Evolutionary conservation across 2,329 filamentous ascomycete genomes (phyloP), one percentile per base, ranked within the genome.

Genomic region (Pezicula carpinea): DNA sequence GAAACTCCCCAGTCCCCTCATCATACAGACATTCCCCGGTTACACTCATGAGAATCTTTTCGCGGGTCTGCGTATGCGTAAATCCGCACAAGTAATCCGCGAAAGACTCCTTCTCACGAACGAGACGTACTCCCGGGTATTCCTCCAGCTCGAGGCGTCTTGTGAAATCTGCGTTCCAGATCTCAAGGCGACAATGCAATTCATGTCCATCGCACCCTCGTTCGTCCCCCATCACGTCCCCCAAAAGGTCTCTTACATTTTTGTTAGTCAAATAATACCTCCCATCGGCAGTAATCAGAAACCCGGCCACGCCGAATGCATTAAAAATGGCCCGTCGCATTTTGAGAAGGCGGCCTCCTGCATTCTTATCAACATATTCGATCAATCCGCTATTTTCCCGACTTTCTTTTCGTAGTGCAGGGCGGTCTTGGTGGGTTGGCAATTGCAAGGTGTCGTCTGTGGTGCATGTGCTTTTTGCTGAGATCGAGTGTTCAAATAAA

Each of bases 11-110:
- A n/a, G 54, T 55, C 13, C 48, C 39, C 17, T 55, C 54, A 39
- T 59, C 57, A 41, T 57, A 59, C 3, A 59, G 44, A 36, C 54
- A 58, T 34, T 58, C 53, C 7, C 54, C 56, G 44, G 40, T 51
- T 10, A 57, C 39, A 17, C 34, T 40, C 34, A 46, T 41, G 11
- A 52, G 43, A 14, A 56, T 35, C 23, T 42, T 54, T 8, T 50
- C 44, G 14, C 52, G 45, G 3, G 46, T 57, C 5, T 26, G 34
- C 6, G 41, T 14, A 46, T 57, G 49, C 2, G 39, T 43, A 29
- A 57, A 53, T 10, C 56, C 56, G 35, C 41, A 57, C 39, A 54
- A 43, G 32, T 49, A 48, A 32, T 51, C 14, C 5, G 39, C 42
- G 21, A 53, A 55, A 3, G 53, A 39, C 11, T 45, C 11, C 22